Evolutionary conservation across 2,329 filamentous ascomycete genomes (phyloP), one percentile per base, ranked within the genome.

Genomic region (Talaromyces rugulosus): DNA sequence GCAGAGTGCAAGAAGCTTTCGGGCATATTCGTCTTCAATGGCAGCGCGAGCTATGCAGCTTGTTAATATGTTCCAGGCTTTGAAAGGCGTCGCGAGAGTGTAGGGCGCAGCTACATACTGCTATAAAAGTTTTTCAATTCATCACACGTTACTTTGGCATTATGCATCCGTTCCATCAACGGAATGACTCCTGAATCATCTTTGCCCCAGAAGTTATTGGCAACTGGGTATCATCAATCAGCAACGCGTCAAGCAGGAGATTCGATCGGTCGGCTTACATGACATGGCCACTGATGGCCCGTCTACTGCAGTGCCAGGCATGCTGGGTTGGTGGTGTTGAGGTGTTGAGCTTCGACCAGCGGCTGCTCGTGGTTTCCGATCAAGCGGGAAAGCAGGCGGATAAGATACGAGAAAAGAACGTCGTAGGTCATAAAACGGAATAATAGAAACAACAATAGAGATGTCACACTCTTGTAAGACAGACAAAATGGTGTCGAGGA

Each of bases 181-280:
- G 95, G 96, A 53, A 84, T 84, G 72, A 99, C 93, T 74, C 95
- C 96, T 58, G 94, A 95, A 82, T 99, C 95, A 76, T 98, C 94
- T 82, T 96, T 98, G 66, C 95, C 95, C 95, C 95, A 99, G 78
- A 99, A 99, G 76, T 99, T 99, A 81, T 99, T 99, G 71, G 95
- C 94, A 81, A 99, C 76, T 93, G 93, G 67, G 61, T 9, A 51
- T 56, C 14, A 36, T 16, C n/a, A 51, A 68, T 80, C 62, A 79
- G 77, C 67, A 73, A 68, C 65, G 66, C 33, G 36, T 44, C n/a
- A 40, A 30, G 34, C 34, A 28, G 8, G 11, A 31, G 8, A 54
- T 54, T 5, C 16, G 31, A 53, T 11, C 12, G 8, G 52, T 56
- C 40, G 27, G 60, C 82, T 71, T 80, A 89, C 87, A 90, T 54